Conservation (phyloP, 2,329 filamentous ascomycete species). For the Fusarium incarnatum region DNA sequence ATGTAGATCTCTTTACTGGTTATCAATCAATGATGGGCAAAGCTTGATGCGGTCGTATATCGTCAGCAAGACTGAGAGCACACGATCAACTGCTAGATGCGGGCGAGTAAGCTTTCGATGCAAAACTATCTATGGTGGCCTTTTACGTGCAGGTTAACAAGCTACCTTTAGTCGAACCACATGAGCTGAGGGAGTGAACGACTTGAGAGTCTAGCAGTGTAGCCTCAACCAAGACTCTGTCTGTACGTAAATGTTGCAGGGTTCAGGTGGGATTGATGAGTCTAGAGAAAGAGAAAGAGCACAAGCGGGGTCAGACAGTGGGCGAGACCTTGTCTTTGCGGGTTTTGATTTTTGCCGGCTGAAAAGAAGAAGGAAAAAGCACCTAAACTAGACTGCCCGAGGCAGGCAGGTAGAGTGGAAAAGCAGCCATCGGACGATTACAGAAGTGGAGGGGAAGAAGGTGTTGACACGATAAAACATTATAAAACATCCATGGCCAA, state of each 20-base stretch:
- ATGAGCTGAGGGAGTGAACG: slow-evolving; percentile 15
- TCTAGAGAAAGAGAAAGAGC: background rate
- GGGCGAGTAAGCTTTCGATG: background rate
- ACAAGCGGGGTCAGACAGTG: slow-evolving; percentile 17
- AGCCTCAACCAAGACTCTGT: background rate
- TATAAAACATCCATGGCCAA: background rate
- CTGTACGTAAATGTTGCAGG: slow-evolving; percentile 22
- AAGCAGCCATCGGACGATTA: background rate
- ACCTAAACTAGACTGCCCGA: background rate
- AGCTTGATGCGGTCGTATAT: background rate
- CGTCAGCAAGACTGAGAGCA: background rate
- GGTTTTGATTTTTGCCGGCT: background rate
- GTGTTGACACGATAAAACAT: background rate
- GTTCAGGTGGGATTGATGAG: background rate
- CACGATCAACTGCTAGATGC: slow-evolving; percentile 14
- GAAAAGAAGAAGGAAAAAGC: background rate
- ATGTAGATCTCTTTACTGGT: background rate
- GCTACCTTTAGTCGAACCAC: background rate
- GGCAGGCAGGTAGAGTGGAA: background rate
- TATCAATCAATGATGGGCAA: background rate
- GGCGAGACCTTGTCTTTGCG: slow-evolving; percentile 2
- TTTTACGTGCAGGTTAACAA: background rate
- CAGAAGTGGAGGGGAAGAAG: background rate
- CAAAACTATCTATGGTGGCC: background rate
- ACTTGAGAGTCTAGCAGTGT: background rate